Conservation (phyloP, 805 yeast species). For the Spathaspora sp. region DNA sequence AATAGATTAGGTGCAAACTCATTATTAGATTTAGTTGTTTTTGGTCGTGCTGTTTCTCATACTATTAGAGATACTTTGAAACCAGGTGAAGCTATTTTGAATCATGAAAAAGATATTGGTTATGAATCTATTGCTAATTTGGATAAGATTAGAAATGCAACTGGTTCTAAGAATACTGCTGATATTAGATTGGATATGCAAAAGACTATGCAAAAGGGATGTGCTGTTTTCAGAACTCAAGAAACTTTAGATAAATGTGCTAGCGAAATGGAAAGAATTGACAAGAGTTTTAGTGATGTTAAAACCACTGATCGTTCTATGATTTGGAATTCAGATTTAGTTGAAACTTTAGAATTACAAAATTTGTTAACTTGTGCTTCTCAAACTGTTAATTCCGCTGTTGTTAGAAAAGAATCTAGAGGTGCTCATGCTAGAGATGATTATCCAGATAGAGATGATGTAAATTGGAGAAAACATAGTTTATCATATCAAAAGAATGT, state of each 20-base stretch:
- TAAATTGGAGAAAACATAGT: slow-evolving; percentile 96
- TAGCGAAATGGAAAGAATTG: slow-evolving; percentile 68
- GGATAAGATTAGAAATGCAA: slow-evolving; percentile 83
- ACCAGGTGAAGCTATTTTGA: slow-evolving; percentile 85
- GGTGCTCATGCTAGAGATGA: slow-evolving; percentile 99
- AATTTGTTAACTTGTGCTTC: slow-evolving; percentile 96
- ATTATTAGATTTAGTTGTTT: slow-evolving; percentile 91
- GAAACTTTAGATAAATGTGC: slow-evolving; percentile 92
- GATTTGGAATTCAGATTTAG: slow-evolving; percentile 98
- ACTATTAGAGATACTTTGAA: slow-evolving; percentile 80
- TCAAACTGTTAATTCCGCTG: slow-evolving; percentile 93
- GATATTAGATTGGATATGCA: slow-evolving; percentile 91
- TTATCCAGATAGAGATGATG: slow-evolving; percentile 94
- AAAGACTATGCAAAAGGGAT: slow-evolving; percentile 93
- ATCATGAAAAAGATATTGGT: slow-evolving; percentile 83
- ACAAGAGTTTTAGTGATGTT: slow-evolving; percentile 67
- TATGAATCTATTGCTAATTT: slow-evolving; percentile 85
- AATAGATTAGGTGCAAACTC: slow-evolving; percentile 99
- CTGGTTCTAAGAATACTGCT: slow-evolving; percentile 81
- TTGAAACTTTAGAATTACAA: slow-evolving; percentile 93
- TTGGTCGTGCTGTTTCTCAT: slow-evolving; percentile 97
- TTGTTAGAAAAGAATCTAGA: slow-evolving; percentile 94
- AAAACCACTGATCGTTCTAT: slow-evolving; percentile 93
- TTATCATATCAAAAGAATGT: slow-evolving; percentile 80
- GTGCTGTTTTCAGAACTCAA: slow-evolving; percentile 95